A percentile compares a stretch with the other conserved stretches of the same genome.
These are phyloP conservation scores for Achaetomiella virescens DNA, from an alignment of 495 filamentous ascomycete species.

Conservation along the genomic window DNA sequence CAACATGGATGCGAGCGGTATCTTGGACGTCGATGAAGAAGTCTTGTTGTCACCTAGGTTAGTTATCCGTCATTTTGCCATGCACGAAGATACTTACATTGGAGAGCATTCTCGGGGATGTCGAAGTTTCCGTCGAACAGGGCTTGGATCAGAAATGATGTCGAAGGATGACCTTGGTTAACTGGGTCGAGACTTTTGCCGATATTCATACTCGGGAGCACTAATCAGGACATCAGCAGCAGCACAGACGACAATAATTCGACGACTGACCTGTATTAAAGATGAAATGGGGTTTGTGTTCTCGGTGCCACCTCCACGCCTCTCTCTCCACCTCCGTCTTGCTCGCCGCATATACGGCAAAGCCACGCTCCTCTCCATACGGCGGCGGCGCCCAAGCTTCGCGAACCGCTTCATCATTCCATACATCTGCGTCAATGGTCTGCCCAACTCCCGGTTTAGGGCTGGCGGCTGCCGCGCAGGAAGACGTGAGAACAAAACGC, in stretches of 20 bases:
- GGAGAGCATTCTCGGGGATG: slow-evolving; percentile 16
- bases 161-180: slow-evolving; percentile 24
- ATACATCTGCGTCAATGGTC: slow-evolving; percentile 35
- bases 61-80: neutral
- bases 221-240: slow-evolving; percentile 1
- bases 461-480: slow-evolving; percentile 35
- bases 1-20: slow-evolving; percentile 40
- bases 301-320: slow-evolving; percentile 45
- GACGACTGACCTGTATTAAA: slow-evolving; percentile 34
- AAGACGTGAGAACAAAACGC: slow-evolving; percentile 50
- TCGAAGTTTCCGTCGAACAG: slow-evolving; percentile 25
- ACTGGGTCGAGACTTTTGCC: slow-evolving; percentile 30
- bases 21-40: slow-evolving; percentile 45
- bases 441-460: slow-evolving; percentile 24
- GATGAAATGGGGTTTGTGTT: slow-evolving; percentile 41
- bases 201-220: slow-evolving; percentile 40
- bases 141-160: slow-evolving; percentile 19
- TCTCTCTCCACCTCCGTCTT: slow-evolving; percentile 48
- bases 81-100: slow-evolving; percentile 20
- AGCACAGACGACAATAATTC: too few relatives aligned
- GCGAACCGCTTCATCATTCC: slow-evolving; percentile 43
- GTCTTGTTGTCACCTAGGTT: slow-evolving; percentile 21
- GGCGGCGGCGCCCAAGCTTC: slow-evolving; percentile 39
- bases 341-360: slow-evolving; percentile 42
- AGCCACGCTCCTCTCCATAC: slow-evolving; percentile 21